Evolutionary conservation across 345 rosid species (phyloP), one percentile per base, ranked within the genome.

Genomic region (Euphorbia lathyris): DNA sequence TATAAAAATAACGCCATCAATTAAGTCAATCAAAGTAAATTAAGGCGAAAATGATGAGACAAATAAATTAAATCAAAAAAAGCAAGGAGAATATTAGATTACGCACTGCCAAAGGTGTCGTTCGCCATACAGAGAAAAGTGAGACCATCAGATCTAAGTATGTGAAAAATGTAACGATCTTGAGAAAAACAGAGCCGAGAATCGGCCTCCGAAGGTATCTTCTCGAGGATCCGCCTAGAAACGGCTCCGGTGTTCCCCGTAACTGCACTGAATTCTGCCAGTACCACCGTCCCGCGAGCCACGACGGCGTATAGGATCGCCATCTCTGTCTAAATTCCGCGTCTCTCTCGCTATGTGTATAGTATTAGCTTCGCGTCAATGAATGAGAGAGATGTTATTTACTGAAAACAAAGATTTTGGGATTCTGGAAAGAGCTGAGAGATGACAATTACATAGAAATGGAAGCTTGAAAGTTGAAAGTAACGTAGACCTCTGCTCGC

Each of bases 261-360:
- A 60, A 90, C 98, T 45, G 96, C 99, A 80, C 94, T 92, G 85
- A 95, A 95, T 80, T 95, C 99, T 27, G 99, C 93, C 62, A 95
- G 80, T 25, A 90, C 93, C 70, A 95, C 97, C 77, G 96, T 92
- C 26, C 91, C 97, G 51, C 97, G 79, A 43, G 99, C 94, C 78
- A 95, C 99, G 69, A 89, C 87, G 51, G 98, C 96, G 74, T 92
- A 92, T 1, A 90, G 45, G 63, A 95, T 92, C 88, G 94, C 98
- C 98, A 95, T 95, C 30, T 72, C 78, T 12, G 10, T n/a, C 26
- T 23, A 23, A 8, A 26, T 45, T 29, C 10, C 16, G 38, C 0
- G 38, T 5, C 22, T n/a, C 23, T 11, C 2, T 17, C 17, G 7
- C 2, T 43, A 3, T 8, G 56, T 20, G 25, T 50, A 20, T 20